Conservation (phyloP, 805 yeast species). For the Saturnispora sekii region DNA sequence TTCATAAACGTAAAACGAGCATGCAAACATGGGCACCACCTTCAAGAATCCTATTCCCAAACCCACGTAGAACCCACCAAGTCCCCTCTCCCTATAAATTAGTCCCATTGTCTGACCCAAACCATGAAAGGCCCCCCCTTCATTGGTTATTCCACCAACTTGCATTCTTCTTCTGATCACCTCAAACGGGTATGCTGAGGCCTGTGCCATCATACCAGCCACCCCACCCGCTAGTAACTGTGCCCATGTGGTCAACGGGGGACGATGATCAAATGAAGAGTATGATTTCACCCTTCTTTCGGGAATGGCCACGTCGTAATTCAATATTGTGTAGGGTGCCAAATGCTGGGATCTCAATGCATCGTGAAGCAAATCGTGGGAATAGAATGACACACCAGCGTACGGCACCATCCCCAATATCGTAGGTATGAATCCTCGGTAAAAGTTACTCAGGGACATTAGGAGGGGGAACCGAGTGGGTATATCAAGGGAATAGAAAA, state of each 20-base stretch:
- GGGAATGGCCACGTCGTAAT: constrained; percentile 12
- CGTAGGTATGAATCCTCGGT: constrained; percentile 91
- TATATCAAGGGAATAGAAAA: constrained; percentile 20
- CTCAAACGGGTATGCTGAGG: constrained; percentile 95
- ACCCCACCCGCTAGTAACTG: constrained; percentile 89
- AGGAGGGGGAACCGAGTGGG: constrained; percentile 18
- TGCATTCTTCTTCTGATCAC: constrained; percentile 92
- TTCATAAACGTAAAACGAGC: constrained; percentile 91
- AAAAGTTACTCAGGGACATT: constrained; percentile 55
- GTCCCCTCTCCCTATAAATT: constrained; percentile 66
- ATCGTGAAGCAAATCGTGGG: constrained; percentile 89
- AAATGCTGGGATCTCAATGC: constrained; percentile 55
- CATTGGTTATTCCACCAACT: constrained; percentile 70
- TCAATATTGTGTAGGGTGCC: constrained; percentile 41
- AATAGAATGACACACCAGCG: constrained; percentile 94
- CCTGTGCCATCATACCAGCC: constrained; percentile 93
- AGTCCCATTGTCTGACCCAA: constrained; percentile 45
- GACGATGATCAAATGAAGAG: constrained; percentile 35
- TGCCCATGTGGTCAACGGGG: constrained; percentile 82
- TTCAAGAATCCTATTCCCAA: constrained; percentile 90
- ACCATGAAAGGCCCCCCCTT: constrained; percentile 45
- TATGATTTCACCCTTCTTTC: constrained; percentile 20
- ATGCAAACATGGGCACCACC: constrained; percentile 95
- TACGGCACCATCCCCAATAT: constrained; percentile 94
- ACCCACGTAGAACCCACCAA: constrained; percentile 88